Percentiles rank a stretch among this genome's conserved stretches.
phyloP scores from a whole-genome alignment of 1,139 yeast genomes.

The Hanseniaspora sp. region DNA sequence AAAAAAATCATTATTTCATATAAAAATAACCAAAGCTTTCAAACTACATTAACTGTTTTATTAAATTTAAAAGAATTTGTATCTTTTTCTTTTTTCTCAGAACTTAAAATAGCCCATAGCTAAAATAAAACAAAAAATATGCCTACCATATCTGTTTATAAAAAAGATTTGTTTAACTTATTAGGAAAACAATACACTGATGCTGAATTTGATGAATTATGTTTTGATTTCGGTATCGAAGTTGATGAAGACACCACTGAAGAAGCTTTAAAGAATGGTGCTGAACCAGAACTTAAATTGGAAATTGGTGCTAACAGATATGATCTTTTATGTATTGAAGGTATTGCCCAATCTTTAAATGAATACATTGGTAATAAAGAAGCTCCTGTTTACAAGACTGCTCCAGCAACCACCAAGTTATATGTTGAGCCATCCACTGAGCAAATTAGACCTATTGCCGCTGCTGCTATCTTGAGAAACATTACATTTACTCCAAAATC shows the following conservation, averaged over 20 bases:
- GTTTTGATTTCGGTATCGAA: conserved; percentile 96
- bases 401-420: conserved; percentile 51
- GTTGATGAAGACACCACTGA: conserved; percentile 88
- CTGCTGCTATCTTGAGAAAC: conserved; percentile 82
- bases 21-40: too few relatives aligned
- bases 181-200: conserved; percentile 75
- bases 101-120: too few relatives aligned
- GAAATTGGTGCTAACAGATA: conserved; percentile 98
- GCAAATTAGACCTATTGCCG: conserved; percentile 79
- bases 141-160: conserved; percentile 97
- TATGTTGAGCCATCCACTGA: conserved; percentile 66
- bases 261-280: conserved; percentile 61
- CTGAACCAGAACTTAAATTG: conserved; percentile 91
- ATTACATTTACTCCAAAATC: conserved; percentile 70
- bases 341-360: conserved; percentile 88
- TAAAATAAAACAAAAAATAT: conserved; percentile 31
- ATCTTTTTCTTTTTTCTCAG: not conserved
- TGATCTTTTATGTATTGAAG: conserved; percentile 96
- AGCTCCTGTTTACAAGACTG: conserved; percentile 57
- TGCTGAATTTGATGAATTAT: conserved; percentile 89
- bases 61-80: too few relatives aligned
- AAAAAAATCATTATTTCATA: too few relatives aligned
- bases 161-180: conserved; percentile 75
- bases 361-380: conserved; percentile 65
- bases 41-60: too few relatives aligned